Percentiles rank a stretch among this genome's conserved stretches.
Evolutionary conservation across 2,329 filamentous ascomycete species (phyloP).

Genomic region (Neonectria ditissima): DNA sequence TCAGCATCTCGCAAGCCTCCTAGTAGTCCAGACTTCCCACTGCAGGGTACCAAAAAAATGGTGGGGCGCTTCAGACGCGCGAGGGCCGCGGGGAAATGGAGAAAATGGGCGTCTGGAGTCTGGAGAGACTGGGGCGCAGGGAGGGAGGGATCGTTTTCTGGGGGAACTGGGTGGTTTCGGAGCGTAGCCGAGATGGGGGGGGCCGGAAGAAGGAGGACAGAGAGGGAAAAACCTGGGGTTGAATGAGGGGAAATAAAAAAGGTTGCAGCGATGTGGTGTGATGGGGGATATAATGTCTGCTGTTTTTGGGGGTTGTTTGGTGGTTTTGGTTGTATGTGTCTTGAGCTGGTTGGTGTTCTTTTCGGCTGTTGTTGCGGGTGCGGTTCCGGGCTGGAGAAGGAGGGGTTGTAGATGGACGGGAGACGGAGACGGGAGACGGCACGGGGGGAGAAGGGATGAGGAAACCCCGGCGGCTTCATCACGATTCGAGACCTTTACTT

Average conservation of each 20-base stretch:
- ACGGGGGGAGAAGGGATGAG: background rate
- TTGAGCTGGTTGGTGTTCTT: slow-evolving; percentile 1
- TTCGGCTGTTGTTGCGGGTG: too few species aligned
- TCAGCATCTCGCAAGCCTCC: background rate
- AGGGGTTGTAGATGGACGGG: background rate
- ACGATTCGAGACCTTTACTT: background rate
- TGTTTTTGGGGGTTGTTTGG: background rate
- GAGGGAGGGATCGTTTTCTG: too few species aligned
- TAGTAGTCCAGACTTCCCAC: background rate
- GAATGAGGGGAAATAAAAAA: background rate
- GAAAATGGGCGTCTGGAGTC: slow-evolving; percentile 3
- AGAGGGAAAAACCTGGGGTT: slow-evolving; percentile 29
- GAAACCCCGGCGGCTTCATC: background rate
- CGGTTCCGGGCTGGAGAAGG: background rate
- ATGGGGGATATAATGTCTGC: slow-evolving; percentile 9
- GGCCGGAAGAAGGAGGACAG: background rate
- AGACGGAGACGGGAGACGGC: background rate
- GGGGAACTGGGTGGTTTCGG: slow-evolving; percentile 17
- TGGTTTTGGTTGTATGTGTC: background rate
- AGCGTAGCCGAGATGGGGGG: slow-evolving; percentile 26
- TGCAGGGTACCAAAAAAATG: background rate
- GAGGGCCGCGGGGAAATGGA: slow-evolving; percentile 34
- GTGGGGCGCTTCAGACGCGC: background rate
- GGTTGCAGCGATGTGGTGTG: slow-evolving; percentile 9
- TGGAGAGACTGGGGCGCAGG: background rate